A percentile compares a stretch with the other conserved stretches of the same genome.
phyloP scores from a whole-genome alignment of 2,329 filamentous ascomycete genomes.

The Bipolaris bicolor region DNA sequence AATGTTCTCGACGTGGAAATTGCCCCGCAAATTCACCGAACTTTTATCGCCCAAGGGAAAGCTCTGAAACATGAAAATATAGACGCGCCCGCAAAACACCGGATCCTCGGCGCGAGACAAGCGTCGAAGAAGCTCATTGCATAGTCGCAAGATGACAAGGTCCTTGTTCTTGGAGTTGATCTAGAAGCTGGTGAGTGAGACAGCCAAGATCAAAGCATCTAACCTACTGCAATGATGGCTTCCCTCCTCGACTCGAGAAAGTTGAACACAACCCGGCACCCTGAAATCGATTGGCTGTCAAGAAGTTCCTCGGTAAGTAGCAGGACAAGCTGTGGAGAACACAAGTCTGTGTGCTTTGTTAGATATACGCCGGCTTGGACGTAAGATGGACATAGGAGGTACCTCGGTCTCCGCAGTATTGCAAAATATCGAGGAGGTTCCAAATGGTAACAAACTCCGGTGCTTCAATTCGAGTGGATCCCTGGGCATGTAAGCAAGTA shows the following conservation, averaged over 20 bases:
- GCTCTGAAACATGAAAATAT: conserved; percentile 98
- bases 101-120: conserved; percentile 96
- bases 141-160: conserved; percentile 87
- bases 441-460: conserved; percentile 83
- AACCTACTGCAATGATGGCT: conserved; percentile 74
- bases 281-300: conserved; percentile 92
- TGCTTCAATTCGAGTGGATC: conserved; percentile 75
- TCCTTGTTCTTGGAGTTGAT: conserved; percentile 68
- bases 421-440: conserved; percentile 93
- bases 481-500: conserved; percentile 55
- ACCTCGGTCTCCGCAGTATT: conserved; percentile 82
- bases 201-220: neutral
- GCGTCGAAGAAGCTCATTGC: conserved; percentile 91
- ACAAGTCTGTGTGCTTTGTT: conserved; percentile 53
- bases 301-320: conserved; percentile 93
- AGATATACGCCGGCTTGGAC: neutral
- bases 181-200: conserved; percentile 35
- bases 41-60: conserved; percentile 96
- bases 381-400: conserved; percentile 51
- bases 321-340: conserved; percentile 81
- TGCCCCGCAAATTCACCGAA: conserved; percentile 92
- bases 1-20: conserved; percentile 94
- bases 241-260: conserved; percentile 94
- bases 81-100: conserved; percentile 94
- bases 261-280: conserved; percentile 89